Evolutionary conservation across 768 basidiomycete species (phyloP), one percentile per base, ranked within the genome.

Genomic region (Russula sp.): DNA sequence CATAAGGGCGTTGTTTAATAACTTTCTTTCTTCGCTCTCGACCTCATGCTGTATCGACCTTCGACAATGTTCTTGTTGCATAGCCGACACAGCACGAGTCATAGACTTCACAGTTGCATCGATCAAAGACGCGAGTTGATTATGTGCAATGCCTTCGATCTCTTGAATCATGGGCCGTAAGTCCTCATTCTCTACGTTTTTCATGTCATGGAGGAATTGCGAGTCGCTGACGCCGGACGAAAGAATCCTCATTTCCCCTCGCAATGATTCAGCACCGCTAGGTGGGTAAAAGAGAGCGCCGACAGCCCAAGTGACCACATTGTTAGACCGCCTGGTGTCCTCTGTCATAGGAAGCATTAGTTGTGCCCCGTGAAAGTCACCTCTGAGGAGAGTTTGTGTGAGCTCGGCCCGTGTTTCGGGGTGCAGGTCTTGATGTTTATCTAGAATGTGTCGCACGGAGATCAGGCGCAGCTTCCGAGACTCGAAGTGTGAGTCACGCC

Each of bases 161-260:
- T 54, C 34, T 4, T 45, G 52, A 1, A 66, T 60, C 14, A 44
- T 22, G 14, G 68, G 49, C 6, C 39, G 54, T 16, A 61, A 34
- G 9, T 63, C 55, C 11, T 49, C 7, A 18, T 57, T 45, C 2
- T 57, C 22, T 14, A 59, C 32, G 14, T 2, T 9, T 27, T 57
- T 51, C 10, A 69, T 42, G 11, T 39, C 39, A 4, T 35, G 31
- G 6, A 70, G 50, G 35, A 70, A 67, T 6, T 16, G 47, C 2
- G 52, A 31, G 45, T 69, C 66, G 14, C 55, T 6, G 18, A 62
- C 8, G 5, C 10, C 6, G 8, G n/a, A 20, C 4, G 59, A 52
- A 9, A 34, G 18, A 37, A 13, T 22, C 49, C 32, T 64, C 48
- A 64, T 60, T 32, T 67, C 51, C 20, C n/a, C 16, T 31, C 55